phyloP scores from a whole-genome alignment of 768 basidiomycete genomes.

The Lactifluus piperatus region DNA sequence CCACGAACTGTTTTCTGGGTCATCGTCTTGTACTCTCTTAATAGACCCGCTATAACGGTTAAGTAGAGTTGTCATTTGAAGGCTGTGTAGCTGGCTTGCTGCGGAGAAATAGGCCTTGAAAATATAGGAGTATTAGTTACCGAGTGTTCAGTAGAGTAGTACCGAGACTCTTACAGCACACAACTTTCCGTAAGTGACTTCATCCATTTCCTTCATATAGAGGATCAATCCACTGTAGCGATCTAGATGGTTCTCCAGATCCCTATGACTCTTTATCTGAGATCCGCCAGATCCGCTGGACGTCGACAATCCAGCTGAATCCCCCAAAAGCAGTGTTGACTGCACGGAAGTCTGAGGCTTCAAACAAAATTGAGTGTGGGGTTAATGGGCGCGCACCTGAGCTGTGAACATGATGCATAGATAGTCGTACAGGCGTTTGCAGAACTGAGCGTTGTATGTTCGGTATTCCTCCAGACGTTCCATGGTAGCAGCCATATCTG shows the following conservation, averaged over 20 bases:
- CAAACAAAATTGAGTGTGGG: background rate
- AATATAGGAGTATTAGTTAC: background rate
- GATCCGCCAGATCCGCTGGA: conserved; percentile 37
- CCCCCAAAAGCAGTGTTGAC: conserved; percentile 62
- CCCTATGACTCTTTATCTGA: conserved; percentile 50
- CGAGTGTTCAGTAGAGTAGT: background rate
- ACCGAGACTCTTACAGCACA: conserved; percentile 60
- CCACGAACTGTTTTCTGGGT: conserved; percentile 37
- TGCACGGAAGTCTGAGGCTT: conserved; percentile 24
- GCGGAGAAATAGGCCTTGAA: conserved; percentile 83
- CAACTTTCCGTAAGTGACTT: conserved; percentile 74
- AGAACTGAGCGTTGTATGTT: conserved; percentile 86
- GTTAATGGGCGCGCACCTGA: conserved; percentile 44
- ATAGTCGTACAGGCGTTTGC: conserved; percentile 85
- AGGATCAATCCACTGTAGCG: conserved; percentile 85
- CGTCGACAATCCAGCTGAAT: conserved; percentile 47
- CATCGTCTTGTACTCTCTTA: conserved; percentile 68
- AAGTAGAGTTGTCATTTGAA: conserved; percentile 71
- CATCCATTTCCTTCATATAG: conserved; percentile 96
- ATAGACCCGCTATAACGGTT: conserved; percentile 47
- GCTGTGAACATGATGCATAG: conserved; percentile 86
- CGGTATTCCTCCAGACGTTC: conserved; percentile 86
- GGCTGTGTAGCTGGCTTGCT: conserved; percentile 70
- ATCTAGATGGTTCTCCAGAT: conserved; percentile 76
- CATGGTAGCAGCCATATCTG: conserved; percentile 97